Evolutionary conservation across 257 asterid genomes (phyloP).

Genomic region (Handroanthus guayacan): DNA sequence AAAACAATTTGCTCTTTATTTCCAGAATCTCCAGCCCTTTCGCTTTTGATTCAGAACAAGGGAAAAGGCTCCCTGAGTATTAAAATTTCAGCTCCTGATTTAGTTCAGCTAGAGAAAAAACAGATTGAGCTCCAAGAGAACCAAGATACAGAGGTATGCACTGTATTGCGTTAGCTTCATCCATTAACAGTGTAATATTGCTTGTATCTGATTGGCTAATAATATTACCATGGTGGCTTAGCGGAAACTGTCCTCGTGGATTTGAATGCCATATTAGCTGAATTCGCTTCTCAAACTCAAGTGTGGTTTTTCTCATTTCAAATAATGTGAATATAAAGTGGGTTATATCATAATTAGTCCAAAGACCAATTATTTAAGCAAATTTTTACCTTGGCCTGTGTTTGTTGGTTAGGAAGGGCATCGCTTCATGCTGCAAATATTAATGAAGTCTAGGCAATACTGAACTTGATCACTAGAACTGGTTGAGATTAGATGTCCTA

Average conservation of each 20-base stretch:
- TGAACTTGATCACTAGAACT: background rate
- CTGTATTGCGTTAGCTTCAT: conserved; percentile 12
- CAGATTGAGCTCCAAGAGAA: conserved; percentile 67
- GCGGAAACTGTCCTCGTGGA: background rate
- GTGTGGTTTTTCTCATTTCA: background rate
- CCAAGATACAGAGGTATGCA: conserved; percentile 67
- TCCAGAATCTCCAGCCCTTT: conserved; percentile 82
- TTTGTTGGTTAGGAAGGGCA: background rate
- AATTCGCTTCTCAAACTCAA: background rate
- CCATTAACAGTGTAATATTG: conserved; percentile 14
- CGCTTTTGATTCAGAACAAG: conserved; percentile 81
- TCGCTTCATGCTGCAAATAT: background rate
- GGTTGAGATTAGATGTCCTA: background rate
- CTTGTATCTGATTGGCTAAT: conserved; percentile 7
- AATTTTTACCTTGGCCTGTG: conserved; percentile 7
- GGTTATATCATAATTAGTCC: conserved; percentile 12
- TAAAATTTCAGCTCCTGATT: conserved; percentile 65
- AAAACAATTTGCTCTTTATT: conserved; percentile 29
- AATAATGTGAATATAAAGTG: background rate
- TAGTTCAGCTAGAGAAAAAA: conserved; percentile 62
- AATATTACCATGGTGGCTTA: conserved; percentile 2
- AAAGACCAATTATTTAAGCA: conserved; percentile 17
- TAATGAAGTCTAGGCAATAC: background rate
- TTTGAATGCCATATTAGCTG: conserved; percentile 6
- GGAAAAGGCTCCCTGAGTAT: conserved; percentile 61